Evolutionary conservation across 768 basidiomycete species (phyloP), one percentile per base, ranked within the genome.

Genomic region (Hysterangium stoloniferum): DNA sequence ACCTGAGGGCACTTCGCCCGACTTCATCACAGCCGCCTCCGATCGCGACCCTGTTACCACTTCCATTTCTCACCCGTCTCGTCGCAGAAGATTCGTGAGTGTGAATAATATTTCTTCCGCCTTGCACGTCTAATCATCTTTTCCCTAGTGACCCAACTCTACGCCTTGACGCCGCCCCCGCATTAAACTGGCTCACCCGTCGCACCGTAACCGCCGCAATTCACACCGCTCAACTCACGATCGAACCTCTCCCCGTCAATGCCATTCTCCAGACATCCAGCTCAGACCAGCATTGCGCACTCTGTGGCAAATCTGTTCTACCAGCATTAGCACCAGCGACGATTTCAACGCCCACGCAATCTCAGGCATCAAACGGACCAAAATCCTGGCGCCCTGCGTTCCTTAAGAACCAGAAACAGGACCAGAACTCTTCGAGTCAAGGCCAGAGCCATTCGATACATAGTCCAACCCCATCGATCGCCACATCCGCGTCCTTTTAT

Each of bases 121-220:
- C 29, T 53, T 47, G 46, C 62, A 6, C 61, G 48, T 33, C 24
- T 25, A 53, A 50, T 52, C n/a, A n/a, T n/a, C n/a, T n/a, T n/a
- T n/a, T n/a, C n/a, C n/a, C n/a, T n/a, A 91, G 93, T 20, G 95
- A 99, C 58, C 90, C 95, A 0, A 90, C 93, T 0, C 71, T 96
- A 27, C 83, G 96, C 7, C 76, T 99, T 15, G 96, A 98, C 61
- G 70, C 88, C n/a, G 93, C 96, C 0, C 90, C 94, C 0, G 88
- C 92, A 11, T 71, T 99, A 29, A 93, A 89, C 60, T 98, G 90
- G 88, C 73, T 98, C n/a, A 85, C 86, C 13, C 78, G 93, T 24
- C 81, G 92, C 25, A 82, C 82, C 4, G 85, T 98, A 20, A 74
- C 83, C 3, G 68, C 80, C 22, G 95, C 95, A 4, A 87, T 99